Evolutionary conservation across 257 asterid genomes (phyloP), one percentile per base, ranked within the genome.

Genomic region (Solanum chiquidenum): DNA sequence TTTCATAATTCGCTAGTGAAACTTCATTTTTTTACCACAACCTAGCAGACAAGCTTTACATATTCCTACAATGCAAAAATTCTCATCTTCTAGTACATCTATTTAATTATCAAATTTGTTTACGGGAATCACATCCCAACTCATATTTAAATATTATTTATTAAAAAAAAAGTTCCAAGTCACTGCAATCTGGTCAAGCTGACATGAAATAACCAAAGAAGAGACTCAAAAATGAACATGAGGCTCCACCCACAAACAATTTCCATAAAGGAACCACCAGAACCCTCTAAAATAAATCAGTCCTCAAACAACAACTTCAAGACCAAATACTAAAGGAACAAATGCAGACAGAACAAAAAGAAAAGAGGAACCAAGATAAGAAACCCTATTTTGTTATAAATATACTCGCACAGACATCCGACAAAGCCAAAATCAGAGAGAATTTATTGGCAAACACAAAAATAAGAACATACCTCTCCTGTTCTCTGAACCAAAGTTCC

Each of bases 381-480:
- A 80, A 55, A 80, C 23, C 38, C 25, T 27, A 80, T 16, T 80
- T 80, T 16, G 68, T 79, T 27, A 79, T 44, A 42, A 14, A 79
- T 27, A 79, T 46, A 18, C 69, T 31, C 20, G 4, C 68, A 7
- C 7, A 31, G 44, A 49, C 42, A 46, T 29, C 52, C 21, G 1
- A 25, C 27, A 80, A 80, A 46, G 20, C 42, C 35, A 46, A 80
- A 46, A 18, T 29, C 85, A 80, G 72, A 31, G 25, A 38, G 84
- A 66, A 71, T 37, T 77, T 44, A 37, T 68, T 37, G 44, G 85
- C 34, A 64, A 88, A 62, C 71, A 64, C 58, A 89, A 85, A 58
- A 46, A 29, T 18, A 85, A 77, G 72, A 86, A 89, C 91, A 76
- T 42, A 95, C 98, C 98, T 95, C 95, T 86, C 91, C 96, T 85